Base-by-base conservation (phyloP, 352 stramenopile genomes). In the Phytophthora pseudosyringae region DNA sequence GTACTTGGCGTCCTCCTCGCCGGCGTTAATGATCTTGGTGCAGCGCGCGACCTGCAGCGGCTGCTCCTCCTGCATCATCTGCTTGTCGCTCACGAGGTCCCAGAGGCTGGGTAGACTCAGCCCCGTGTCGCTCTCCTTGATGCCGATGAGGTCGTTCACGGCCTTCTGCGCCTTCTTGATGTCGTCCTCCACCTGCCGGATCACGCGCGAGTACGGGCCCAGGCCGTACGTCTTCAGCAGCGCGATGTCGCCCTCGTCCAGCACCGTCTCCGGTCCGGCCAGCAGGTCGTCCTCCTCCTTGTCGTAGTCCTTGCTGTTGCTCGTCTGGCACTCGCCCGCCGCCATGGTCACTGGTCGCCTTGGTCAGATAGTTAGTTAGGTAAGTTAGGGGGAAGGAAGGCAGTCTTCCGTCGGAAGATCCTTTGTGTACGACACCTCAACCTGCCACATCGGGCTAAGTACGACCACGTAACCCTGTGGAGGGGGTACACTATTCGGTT, bases 41-140 rank as follows among this genome's bases (percentile, higher is more conserved):
- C 98, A 99, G 40, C 97, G 86, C 21, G 98, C 98, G 25, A 99
- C 97, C 66, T 98, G 93, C 33, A 98, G 78, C 33, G 94, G 93
- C 75, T 98, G 97, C 73, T 99, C 98, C 73, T 99, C 97, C 56
- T 98, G 94, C 96, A 99, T 99, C 97, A 99, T 99, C 81, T 99
- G 95, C 78, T 99, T 99, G 83, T 99, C 98, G 55, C 95, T 97
- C 26, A 99, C 96, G 25, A 99, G 89, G 86, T 99, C 98, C 98
- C 98, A 99, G 69, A 98, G 97, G 69, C 86, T 98, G 28, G 98
- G 98, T 28, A 99, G 89, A 50, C 91, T 98, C 39, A 99, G 78
- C n/a, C 98, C 98, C 32, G 97, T 99, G 78, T 99, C 97, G 64
- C 90, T 98, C 79, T 99, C 98, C 75, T 99, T 99, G 76, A 99